Percentiles rank a stretch among this genome's conserved stretches.
These are phyloP conservation scores for Erigeron canadensis DNA, from an alignment of 129 eudicot species.

Conservation along the genomic window DNA sequence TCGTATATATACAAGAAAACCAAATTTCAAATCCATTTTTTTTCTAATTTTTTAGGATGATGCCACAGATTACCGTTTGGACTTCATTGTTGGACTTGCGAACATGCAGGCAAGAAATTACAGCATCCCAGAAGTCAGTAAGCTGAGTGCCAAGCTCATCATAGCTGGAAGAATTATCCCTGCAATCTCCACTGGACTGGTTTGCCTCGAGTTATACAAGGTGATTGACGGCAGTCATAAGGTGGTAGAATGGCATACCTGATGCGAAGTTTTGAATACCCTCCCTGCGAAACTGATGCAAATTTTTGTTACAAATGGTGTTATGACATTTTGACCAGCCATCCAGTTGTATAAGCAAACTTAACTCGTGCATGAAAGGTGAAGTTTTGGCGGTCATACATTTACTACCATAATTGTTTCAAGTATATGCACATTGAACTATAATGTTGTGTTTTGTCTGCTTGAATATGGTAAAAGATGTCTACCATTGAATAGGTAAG, in stretches of 20 bases:
- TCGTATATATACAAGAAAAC: too few species aligned
- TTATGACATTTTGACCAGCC: constrained; percentile 7
- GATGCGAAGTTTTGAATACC: too few species aligned
- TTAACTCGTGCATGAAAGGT: neutral
- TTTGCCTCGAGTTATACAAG: constrained; percentile 87
- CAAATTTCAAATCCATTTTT: too few species aligned
- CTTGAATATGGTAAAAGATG: too few species aligned
- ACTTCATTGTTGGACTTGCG: constrained; percentile 72
- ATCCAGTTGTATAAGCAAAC: constrained; percentile 9
- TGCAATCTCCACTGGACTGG: constrained; percentile 65
- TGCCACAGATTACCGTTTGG: constrained; percentile 43
- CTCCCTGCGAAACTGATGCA: constrained; percentile 76
- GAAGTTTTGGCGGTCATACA: too few species aligned
- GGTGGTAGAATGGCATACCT: constrained; percentile 85
- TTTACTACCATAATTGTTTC: too few species aligned
- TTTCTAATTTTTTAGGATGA: constrained; percentile 52
- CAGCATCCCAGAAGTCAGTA: constrained; percentile 82
- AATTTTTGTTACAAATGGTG: constrained; percentile 39
- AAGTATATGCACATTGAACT: too few species aligned
- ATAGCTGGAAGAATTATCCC: constrained; percentile 93
- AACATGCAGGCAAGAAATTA: constrained; percentile 91
- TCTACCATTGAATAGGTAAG: too few species aligned
- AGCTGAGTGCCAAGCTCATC: constrained; percentile 79
- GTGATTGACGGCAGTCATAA: constrained; percentile 75
- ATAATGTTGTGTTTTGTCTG: too few species aligned